Percentiles rank a stretch among this genome's conserved stretches.
Evolutionary conservation across 768 basidiomycete genomes (phyloP).

Genomic region (Termitomyces sp.): DNA sequence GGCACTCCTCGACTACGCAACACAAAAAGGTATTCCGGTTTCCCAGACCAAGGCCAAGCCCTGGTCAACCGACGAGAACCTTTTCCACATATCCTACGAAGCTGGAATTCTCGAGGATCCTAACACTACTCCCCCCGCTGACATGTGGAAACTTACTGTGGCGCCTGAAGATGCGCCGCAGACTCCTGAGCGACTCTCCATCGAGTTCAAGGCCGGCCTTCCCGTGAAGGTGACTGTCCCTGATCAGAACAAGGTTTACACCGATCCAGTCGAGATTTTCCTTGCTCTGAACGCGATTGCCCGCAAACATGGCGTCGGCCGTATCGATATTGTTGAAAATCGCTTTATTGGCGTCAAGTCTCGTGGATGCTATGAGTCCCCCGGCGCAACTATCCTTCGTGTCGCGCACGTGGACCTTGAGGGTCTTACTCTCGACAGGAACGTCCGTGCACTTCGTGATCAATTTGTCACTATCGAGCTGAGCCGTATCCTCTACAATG

Average conservation of each 20-base stretch:
- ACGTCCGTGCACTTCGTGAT: slow-evolving; percentile 91
- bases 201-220: slow-evolving; percentile 85
- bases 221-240: slow-evolving; percentile 74
- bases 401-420: slow-evolving; percentile 95
- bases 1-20: slow-evolving; percentile 87
- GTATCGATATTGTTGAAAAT: slow-evolving; percentile 99
- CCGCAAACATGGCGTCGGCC: slow-evolving; percentile 91
- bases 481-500: slow-evolving; percentile 92
- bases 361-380: slow-evolving; percentile 98
- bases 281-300: slow-evolving; percentile 85
- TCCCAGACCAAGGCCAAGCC: slow-evolving; percentile 94
- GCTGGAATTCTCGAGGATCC: slow-evolving; percentile 99
- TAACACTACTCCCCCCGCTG: slow-evolving; percentile 83
- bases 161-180: slow-evolving; percentile 78
- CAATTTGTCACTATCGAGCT: slow-evolving; percentile 91
- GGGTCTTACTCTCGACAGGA: slow-evolving; percentile 96
- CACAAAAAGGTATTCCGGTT: slow-evolving; percentile 85
- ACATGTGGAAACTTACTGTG: slow-evolving; percentile 99
- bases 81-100: slow-evolving; percentile 99
- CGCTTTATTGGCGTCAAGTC: slow-evolving; percentile 99
- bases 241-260: slow-evolving; percentile 55
- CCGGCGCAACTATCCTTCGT: slow-evolving; percentile 93
- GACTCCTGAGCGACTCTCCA: slow-evolving; percentile 70
- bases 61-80: slow-evolving; percentile 99
- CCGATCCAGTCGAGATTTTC: slow-evolving; percentile 96